Percentiles rank a stretch among this genome's conserved stretches.
Conservation (phyloP, 2,329 filamentous ascomycete genomes). For the Uncinocarpus reesii region DNA sequence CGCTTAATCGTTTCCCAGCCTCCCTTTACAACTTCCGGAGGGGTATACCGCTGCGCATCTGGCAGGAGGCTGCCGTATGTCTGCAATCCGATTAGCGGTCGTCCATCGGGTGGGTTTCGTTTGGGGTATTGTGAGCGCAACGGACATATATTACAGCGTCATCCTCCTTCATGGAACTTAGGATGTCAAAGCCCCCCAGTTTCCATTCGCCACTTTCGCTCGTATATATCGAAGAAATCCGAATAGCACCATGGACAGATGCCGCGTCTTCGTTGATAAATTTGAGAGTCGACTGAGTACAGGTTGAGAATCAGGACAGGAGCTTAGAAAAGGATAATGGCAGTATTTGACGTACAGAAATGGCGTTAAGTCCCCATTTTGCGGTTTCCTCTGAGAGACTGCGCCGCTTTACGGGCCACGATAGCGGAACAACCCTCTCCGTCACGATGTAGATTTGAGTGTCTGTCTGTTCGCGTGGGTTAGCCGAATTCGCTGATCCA, state of each 20-base stretch:
- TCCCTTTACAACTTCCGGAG: constrained; percentile 72
- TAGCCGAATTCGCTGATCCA: not conserved
- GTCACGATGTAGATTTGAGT: constrained; percentile 93
- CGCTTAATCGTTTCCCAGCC: constrained; percentile 91
- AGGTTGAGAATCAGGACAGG: not conserved
- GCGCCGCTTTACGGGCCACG: constrained; percentile 82
- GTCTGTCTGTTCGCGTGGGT: constrained; percentile 56
- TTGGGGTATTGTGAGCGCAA: constrained; percentile 10
- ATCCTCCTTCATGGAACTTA: constrained; percentile 93
- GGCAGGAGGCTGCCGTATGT: constrained; percentile 80
- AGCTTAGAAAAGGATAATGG: not conserved
- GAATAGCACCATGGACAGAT: constrained; percentile 80
- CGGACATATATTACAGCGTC: constrained; percentile 78
- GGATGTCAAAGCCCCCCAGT: constrained; percentile 79
- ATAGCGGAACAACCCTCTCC: constrained; percentile 73
- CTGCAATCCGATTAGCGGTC: constrained; percentile 34
- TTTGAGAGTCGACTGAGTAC: constrained; percentile 68
- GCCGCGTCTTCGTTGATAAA: constrained; percentile 92
- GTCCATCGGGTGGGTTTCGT: not conserved
- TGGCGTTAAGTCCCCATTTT: constrained; percentile 86
- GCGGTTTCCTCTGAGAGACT: constrained; percentile 82
- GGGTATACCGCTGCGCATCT: constrained; percentile 71
- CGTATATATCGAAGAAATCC: constrained; percentile 78
- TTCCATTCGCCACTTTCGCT: constrained; percentile 98
- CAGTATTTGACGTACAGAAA: constrained; percentile 52